phyloP scores from a whole-genome alignment of 176 grass and related monocot genomes.

The Aechmea fasciata region DNA sequence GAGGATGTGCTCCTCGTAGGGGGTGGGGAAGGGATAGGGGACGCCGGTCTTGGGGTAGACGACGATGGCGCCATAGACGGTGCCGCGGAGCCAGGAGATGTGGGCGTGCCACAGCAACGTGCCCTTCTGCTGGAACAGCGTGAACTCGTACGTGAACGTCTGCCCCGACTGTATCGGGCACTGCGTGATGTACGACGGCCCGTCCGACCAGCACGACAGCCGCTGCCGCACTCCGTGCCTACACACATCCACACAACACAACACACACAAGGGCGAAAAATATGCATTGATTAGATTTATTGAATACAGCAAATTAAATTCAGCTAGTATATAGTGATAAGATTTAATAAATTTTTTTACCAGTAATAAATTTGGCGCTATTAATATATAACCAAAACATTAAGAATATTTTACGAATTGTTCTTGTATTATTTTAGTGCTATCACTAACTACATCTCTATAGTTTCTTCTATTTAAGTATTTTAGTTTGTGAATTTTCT shows the following conservation, averaged over 20 bases:
- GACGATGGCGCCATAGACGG: constrained; percentile 59
- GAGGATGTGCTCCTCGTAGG: constrained; percentile 59
- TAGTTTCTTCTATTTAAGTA: too few species aligned
- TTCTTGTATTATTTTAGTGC: too few species aligned
- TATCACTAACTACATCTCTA: too few species aligned
- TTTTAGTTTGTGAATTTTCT: too few species aligned
- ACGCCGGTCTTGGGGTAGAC: constrained; percentile 44
- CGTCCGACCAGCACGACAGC: constrained; percentile 59
- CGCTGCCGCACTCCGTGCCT: constrained; percentile 69
- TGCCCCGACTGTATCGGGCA: constrained; percentile 55
- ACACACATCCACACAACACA: background rate
- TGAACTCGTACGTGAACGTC: constrained; percentile 54
- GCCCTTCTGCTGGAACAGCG: constrained; percentile 43
- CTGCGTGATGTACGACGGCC: constrained; percentile 65
- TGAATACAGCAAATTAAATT: too few species aligned
- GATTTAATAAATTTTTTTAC: too few species aligned
- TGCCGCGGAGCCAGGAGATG: constrained; percentile 63
- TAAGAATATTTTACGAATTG: too few species aligned
- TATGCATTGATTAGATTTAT: background rate
- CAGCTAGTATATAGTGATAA: too few species aligned
- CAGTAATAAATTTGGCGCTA: too few species aligned
- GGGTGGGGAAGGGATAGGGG: constrained; percentile 55
- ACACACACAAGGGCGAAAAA: background rate
- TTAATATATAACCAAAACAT: too few species aligned
- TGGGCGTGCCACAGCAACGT: constrained; percentile 95